These are phyloP conservation scores for Neurospora sp. DNA, from an alignment of 495 filamentous ascomycete genomes.

Conservation along the genomic window DNA sequence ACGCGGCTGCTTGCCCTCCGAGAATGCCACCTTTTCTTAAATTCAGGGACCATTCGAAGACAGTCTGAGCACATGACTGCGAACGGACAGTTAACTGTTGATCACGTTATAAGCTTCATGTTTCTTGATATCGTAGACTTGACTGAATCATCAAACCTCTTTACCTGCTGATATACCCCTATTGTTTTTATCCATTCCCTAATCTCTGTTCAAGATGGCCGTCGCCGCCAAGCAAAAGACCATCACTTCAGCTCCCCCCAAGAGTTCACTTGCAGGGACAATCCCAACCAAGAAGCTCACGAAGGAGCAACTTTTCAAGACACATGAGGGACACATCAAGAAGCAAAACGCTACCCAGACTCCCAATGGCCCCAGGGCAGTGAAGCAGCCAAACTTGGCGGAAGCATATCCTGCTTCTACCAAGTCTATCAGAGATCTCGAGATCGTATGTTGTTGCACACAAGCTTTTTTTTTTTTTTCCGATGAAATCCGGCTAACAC, in stretches of 20 bases:
- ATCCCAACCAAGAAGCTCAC: constrained; percentile 11
- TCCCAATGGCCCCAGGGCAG: constrained; percentile 17
- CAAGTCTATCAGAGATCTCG: constrained; percentile 23
- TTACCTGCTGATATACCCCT: background rate
- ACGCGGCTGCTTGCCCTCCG: constrained; percentile 22
- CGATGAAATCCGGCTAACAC: background rate
- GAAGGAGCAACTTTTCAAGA: constrained; percentile 22
- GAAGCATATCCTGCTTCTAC: constrained; percentile 25
- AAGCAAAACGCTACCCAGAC: constrained; percentile 13
- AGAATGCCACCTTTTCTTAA: constrained; percentile 25
- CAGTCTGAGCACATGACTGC: background rate
- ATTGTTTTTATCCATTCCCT: background rate
- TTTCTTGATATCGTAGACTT: background rate
- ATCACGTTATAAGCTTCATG: background rate
- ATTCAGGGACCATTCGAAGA: constrained; percentile 1
- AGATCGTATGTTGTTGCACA: constrained; percentile 14
- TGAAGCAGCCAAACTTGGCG: constrained; percentile 23
- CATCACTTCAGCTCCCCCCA: background rate
- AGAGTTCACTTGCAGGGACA: constrained; percentile 2
- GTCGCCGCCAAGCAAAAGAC: background rate
- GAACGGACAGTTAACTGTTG: background rate
- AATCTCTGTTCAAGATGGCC: constrained; percentile 2
- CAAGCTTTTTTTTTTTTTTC: no score
- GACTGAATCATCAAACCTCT: background rate
- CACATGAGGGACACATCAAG: constrained; percentile 22